phyloP scores from a whole-genome alignment of 1,139 yeast genomes.

The Zhuliangozyma parablackwelliae region DNA sequence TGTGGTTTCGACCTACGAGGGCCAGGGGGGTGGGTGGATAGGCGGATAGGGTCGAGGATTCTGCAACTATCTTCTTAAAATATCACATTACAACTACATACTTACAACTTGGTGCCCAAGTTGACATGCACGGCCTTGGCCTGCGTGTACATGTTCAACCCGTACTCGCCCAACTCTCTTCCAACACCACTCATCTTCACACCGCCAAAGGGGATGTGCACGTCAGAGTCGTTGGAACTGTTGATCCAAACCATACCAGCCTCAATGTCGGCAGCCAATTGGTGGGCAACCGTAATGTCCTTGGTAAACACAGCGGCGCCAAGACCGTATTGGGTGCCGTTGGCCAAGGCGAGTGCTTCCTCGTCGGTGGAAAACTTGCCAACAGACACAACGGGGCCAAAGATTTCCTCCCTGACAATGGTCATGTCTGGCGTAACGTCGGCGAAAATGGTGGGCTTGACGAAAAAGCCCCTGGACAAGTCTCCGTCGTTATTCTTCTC shows the following conservation, averaged over 20 bases:
- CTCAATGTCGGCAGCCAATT: constrained; percentile 39
- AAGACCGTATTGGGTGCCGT: constrained; percentile 51
- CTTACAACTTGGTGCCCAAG: constrained; percentile 32
- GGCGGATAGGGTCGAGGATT: no score
- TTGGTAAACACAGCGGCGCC: constrained; percentile 79
- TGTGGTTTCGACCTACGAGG: no score
- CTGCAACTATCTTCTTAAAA: no score
- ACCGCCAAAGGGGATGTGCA: constrained; percentile 76
- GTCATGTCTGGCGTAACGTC: constrained; percentile 63
- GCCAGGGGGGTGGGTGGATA: no score
- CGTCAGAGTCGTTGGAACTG: constrained; percentile 74
- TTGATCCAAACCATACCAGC: constrained; percentile 58
- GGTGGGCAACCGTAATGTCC: constrained; percentile 43
- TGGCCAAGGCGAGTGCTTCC: constrained; percentile 48
- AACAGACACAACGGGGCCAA: constrained; percentile 74
- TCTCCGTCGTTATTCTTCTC: constrained; percentile 30
- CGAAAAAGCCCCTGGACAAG: constrained; percentile 61
- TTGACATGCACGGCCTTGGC: constrained; percentile 77
- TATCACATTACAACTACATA: no score
- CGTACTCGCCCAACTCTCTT: constrained; percentile 83
- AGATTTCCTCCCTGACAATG: constrained; percentile 78
- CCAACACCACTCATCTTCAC: constrained; percentile 82
- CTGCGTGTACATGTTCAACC: constrained; percentile 71
- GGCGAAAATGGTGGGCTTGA: constrained; percentile 76
- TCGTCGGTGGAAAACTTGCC: constrained; percentile 51